Evolutionary conservation across 73 alveolate species (phyloP).

Genomic region (Paramecium sexaurelia): DNA sequence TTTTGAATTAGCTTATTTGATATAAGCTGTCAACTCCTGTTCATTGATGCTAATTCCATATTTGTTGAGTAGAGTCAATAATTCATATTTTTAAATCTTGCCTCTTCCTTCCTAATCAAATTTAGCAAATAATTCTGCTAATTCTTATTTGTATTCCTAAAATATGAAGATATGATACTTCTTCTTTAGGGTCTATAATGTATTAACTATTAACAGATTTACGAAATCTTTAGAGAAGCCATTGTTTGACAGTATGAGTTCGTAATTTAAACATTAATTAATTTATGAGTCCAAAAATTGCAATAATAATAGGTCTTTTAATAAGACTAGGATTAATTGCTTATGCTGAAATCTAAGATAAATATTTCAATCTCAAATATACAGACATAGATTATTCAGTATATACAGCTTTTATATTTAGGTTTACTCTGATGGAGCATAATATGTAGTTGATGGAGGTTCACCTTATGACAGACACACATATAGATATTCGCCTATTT

Average conservation of each 20-base stretch:
- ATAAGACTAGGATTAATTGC: conserved; percentile 59
- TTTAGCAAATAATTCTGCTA: not conserved
- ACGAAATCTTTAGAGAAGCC: not conserved
- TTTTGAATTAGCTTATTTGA: not conserved
- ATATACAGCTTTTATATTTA: not conserved
- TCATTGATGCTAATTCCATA: not conserved
- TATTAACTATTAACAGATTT: not conserved
- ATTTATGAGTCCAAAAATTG: not conserved
- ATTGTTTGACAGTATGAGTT: not conserved
- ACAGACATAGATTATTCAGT: conserved; percentile 98
- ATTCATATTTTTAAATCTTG: not conserved
- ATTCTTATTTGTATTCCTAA: conserved; percentile 26
- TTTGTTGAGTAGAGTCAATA: not conserved
- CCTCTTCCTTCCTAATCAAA: not conserved
- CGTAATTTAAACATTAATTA: conserved; percentile 43
- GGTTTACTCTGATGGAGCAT: conserved; percentile 93
- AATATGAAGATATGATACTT: not conserved
- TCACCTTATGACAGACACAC: conserved; percentile 97
- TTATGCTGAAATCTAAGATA: conserved; percentile 61
- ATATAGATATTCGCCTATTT: conserved; percentile 95
- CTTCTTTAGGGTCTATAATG: not conserved
- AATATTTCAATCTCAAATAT: conserved; percentile 78
- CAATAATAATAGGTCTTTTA: conserved; percentile 51
- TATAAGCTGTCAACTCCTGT: not conserved
- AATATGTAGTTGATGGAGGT: conserved; percentile 87